Conservation (phyloP, 441 rosid species). For the Isatis lusitanica region DNA sequence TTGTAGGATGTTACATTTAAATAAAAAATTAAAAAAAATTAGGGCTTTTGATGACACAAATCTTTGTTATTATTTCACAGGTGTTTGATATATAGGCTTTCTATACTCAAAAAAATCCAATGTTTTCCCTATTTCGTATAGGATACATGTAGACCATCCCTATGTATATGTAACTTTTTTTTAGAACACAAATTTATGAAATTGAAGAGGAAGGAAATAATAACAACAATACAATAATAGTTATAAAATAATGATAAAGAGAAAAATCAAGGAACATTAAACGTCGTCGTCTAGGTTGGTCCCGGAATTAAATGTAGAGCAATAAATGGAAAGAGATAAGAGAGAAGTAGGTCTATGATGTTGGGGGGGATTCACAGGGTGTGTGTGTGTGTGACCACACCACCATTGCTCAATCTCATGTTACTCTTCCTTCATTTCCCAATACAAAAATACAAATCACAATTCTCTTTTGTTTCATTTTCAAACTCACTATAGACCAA, state of each 20-base stretch:
- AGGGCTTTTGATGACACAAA: neutral
- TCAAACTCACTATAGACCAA: conserved; percentile 31
- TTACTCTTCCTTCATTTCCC: conserved; percentile 22
- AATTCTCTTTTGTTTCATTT: conserved; percentile 23
- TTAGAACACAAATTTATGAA: neutral
- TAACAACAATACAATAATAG: neutral
- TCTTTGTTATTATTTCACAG: neutral
- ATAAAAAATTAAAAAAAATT: neutral
- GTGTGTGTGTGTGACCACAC: conserved; percentile 32
- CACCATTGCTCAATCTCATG: conserved; percentile 31
- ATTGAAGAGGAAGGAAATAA: neutral
- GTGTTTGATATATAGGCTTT: neutral
- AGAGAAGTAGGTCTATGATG: conserved; percentile 35
- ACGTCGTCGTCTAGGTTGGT: conserved; percentile 37
- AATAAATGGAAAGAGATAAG: conserved; percentile 36
- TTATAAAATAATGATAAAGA: neutral
- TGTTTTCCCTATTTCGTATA: neutral
- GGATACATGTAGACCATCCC: neutral
- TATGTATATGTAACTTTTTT: neutral
- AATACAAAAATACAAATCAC: conserved; percentile 13
- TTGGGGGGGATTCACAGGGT: conserved; percentile 28
- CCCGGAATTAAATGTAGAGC: conserved; percentile 27
- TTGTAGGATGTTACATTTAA: conserved; percentile 4
- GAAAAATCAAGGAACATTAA: neutral
- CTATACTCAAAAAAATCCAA: neutral